A percentile compares a stretch with the other conserved stretches of the same genome.
These are phyloP conservation scores for Periconia digitata DNA, from an alignment of 2,329 filamentous ascomycete species.

Conservation along the genomic window DNA sequence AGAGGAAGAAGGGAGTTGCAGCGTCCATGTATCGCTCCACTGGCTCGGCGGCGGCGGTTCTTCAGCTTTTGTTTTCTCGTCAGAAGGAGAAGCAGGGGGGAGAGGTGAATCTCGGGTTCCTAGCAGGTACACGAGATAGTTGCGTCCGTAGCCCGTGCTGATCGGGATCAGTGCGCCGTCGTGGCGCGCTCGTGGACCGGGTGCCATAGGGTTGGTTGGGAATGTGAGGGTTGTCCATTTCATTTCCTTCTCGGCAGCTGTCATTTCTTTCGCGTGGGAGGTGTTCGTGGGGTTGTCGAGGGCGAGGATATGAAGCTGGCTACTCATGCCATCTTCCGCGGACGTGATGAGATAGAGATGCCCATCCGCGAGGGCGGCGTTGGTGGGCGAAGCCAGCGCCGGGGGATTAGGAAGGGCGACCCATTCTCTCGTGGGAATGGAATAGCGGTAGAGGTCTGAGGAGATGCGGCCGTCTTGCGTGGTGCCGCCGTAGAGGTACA, in stretches of 20 bases:
- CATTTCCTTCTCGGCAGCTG: not conserved
- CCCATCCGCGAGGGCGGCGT: conserved; percentile 40
- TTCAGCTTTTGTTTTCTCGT: no score
- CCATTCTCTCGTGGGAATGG: conserved; percentile 23
- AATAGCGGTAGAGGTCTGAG: conserved; percentile 32
- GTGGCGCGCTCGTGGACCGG: conserved; percentile 44
- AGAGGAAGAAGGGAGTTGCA: conserved; percentile 46
- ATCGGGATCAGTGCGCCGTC: conserved; percentile 45
- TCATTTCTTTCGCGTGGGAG: not conserved
- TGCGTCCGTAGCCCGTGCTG: conserved; percentile 47
- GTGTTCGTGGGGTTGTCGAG: not conserved
- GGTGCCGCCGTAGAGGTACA: conserved; percentile 32
- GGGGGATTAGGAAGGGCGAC: conserved; percentile 28
- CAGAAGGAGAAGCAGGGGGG: not conserved
- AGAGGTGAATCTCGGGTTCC: conserved; percentile 26
- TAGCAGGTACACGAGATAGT: conserved; percentile 49
- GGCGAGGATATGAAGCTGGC: conserved; percentile 30
- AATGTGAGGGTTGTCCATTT: conserved; percentile 46
- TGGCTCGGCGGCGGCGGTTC: conserved; percentile 17
- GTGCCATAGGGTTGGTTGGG: conserved; percentile 46
- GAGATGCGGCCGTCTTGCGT: conserved; percentile 19
- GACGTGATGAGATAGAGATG: conserved; percentile 45
- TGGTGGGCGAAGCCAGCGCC: conserved; percentile 26
- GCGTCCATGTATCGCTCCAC: conserved; percentile 48
- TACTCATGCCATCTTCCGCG: conserved; percentile 29